Conservation (phyloP, 1,284 basidiomycete genomes). For the Cryptococcus jaspeensis region DNA sequence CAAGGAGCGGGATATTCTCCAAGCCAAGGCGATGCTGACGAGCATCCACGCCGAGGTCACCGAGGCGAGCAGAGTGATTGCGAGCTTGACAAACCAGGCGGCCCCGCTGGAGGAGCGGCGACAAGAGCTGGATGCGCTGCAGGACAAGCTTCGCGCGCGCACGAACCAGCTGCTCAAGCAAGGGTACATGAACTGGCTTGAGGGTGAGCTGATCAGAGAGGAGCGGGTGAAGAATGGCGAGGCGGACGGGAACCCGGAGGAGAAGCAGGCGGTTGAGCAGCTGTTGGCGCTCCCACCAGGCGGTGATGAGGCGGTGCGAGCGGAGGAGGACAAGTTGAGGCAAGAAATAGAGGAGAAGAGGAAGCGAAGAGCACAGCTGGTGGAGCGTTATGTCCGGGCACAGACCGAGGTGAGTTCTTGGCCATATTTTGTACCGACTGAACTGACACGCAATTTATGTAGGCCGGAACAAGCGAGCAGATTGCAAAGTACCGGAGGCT, state of each 20-base stretch:
- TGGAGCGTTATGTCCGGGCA: conserved; percentile 71
- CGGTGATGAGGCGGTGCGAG: conserved; percentile 37
- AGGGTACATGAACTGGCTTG: conserved; percentile 92
- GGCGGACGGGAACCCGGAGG: conserved; percentile 29
- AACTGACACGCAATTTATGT: conserved; percentile 17
- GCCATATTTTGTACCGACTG: background rate
- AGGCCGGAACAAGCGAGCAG: conserved; percentile 72
- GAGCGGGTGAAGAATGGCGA: conserved; percentile 45
- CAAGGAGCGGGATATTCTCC: conserved; percentile 86
- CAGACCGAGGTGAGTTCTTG: conserved; percentile 70
- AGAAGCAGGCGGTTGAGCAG: conserved; percentile 41
- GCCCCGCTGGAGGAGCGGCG: conserved; percentile 67
- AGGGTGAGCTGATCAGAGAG: conserved; percentile 76
- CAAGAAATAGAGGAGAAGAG: conserved; percentile 66
- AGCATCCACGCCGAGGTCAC: conserved; percentile 91
- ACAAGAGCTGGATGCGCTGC: conserved; percentile 62
- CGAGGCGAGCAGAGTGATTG: conserved; percentile 76
- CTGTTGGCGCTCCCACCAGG: conserved; percentile 53
- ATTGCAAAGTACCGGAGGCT: conserved; percentile 83
- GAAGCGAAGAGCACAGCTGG: conserved; percentile 66
- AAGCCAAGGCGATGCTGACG: conserved; percentile 81
- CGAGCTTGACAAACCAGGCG: conserved; percentile 64
- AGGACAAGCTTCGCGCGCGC: conserved; percentile 66
- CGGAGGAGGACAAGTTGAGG: conserved; percentile 63
- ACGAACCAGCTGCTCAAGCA: conserved; percentile 75